phyloP scores from a whole-genome alignment of 2,329 filamentous ascomycete genomes.

The Periconia macrospinosa region DNA sequence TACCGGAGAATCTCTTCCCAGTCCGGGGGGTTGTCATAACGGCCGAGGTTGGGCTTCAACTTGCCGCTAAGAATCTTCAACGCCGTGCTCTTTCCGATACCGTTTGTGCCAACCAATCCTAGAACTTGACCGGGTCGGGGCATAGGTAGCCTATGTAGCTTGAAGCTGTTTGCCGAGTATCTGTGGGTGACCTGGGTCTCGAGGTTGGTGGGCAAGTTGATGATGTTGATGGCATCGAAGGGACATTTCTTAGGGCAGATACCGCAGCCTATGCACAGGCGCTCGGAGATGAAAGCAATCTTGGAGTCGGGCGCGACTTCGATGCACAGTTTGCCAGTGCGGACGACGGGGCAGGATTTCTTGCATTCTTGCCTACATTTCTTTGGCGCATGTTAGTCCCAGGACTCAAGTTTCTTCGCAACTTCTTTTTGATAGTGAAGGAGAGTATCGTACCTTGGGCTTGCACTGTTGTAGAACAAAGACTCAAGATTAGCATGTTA shows the following conservation, averaged over 20 bases:
- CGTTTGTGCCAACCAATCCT: constrained; percentile 97
- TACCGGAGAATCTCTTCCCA: constrained; percentile 99
- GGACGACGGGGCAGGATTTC: constrained; percentile 96
- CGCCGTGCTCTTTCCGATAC: constrained; percentile 99
- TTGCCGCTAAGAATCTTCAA: constrained; percentile 98
- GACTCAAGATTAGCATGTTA: constrained; percentile 35
- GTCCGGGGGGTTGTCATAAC: constrained; percentile 94
- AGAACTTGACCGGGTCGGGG: constrained; percentile 93
- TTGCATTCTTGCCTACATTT: constrained; percentile 99
- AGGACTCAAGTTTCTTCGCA: constrained; percentile 6
- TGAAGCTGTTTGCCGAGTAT: constrained; percentile 99
- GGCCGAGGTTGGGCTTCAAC: constrained; percentile 94
- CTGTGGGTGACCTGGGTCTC: constrained; percentile 97
- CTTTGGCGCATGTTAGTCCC: constrained; percentile 45
- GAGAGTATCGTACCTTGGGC: constrained; percentile 66
- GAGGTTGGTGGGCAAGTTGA: constrained; percentile 99
- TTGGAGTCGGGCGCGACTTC: constrained; percentile 87
- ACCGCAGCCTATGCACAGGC: constrained; percentile 95
- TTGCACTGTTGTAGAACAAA: constrained; percentile 70
- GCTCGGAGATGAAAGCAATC: constrained; percentile 97
- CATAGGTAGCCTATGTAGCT: constrained; percentile 95
- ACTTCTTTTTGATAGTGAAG: not conserved
- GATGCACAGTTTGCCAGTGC: constrained; percentile 96
- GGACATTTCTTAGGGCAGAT: constrained; percentile 99
- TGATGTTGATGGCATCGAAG: constrained; percentile 98